These are phyloP conservation scores for Leptographium lundbergii DNA, from an alignment of 2,329 filamentous ascomycete species.

Conservation along the genomic window DNA sequence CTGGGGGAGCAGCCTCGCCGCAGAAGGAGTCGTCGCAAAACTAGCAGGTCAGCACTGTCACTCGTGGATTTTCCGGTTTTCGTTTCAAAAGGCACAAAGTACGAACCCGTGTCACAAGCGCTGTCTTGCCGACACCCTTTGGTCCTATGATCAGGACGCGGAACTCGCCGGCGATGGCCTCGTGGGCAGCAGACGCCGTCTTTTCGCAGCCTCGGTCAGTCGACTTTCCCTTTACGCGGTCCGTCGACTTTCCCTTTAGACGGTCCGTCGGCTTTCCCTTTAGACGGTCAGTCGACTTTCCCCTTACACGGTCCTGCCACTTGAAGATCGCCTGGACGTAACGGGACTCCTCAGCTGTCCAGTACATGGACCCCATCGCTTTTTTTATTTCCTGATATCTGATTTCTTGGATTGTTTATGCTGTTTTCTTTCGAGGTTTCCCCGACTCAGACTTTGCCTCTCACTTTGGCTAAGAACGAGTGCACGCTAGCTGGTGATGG, in stretches of 20 bases:
- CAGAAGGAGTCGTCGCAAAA: constrained; percentile 20
- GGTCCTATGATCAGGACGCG: constrained; percentile 26
- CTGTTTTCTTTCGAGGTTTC: too few relatives aligned
- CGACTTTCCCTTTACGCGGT: constrained; percentile 13
- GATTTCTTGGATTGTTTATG: too few relatives aligned
- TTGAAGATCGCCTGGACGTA: constrained; percentile 27
- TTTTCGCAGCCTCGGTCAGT: constrained; percentile 8
- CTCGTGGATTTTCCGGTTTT: too few relatives aligned
- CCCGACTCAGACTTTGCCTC: too few relatives aligned
- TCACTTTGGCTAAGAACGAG: too few relatives aligned
- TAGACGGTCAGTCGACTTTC: constrained; percentile 11
- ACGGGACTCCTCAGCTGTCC: constrained; percentile 26
- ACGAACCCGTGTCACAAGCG: constrained; percentile 24
- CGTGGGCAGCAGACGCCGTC: too few relatives aligned
- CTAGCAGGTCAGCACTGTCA: constrained; percentile 11
- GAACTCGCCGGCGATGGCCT: constrained; percentile 17
- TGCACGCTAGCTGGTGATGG: too few relatives aligned
- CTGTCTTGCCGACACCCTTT: constrained; percentile 28
- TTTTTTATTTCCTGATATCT: background rate
- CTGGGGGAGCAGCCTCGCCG: constrained; percentile 1
- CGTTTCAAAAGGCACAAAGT: too few relatives aligned
- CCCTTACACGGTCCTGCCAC: constrained; percentile 21
- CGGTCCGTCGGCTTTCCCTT: constrained; percentile 10
- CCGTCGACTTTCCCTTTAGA: constrained; percentile 12
- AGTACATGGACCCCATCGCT: constrained; percentile 20